Conservation (phyloP, 106 monocot genomes). For the Dendrobium catenatum region DNA sequence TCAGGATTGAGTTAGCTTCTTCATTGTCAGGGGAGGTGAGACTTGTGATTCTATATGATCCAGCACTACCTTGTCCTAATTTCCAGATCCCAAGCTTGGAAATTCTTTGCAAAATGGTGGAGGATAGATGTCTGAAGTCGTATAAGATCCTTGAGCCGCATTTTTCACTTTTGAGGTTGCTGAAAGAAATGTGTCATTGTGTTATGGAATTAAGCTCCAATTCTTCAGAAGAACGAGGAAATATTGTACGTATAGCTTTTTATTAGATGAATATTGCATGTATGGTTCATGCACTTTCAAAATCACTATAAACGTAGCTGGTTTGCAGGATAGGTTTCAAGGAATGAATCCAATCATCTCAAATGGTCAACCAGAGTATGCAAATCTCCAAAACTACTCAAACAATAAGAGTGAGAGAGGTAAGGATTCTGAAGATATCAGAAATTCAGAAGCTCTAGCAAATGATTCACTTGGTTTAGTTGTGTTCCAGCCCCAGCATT, state of each 20-base stretch:
- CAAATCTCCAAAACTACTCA: not conserved
- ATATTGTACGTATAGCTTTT: not conserved
- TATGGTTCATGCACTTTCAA: not conserved
- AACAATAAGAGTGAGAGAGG: not conserved
- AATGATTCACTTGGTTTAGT: constrained; percentile 21
- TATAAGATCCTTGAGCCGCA: not conserved
- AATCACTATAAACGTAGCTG: not conserved
- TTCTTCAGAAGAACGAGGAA: not conserved
- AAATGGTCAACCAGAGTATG: not conserved
- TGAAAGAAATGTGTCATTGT: constrained; percentile 4
- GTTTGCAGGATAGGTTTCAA: not conserved
- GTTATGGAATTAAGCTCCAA: not conserved
- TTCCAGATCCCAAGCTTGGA: not conserved
- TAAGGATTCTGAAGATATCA: not conserved
- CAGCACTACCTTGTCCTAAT: not conserved
- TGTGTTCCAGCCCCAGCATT: constrained; percentile 13
- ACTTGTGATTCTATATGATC: not conserved
- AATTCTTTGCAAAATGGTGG: not conserved
- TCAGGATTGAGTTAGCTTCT: not conserved
- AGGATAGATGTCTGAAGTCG: constrained; percentile 1
- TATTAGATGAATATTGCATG: not conserved
- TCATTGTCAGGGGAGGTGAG: not conserved
- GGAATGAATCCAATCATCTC: not conserved
- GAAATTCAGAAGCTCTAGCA: not conserved
- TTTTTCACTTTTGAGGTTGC: not conserved